Evolutionary conservation across 1,284 basidiomycete species (phyloP), one percentile per base, ranked within the genome.

Genomic region (Coniferiporia sulphurascens): DNA sequence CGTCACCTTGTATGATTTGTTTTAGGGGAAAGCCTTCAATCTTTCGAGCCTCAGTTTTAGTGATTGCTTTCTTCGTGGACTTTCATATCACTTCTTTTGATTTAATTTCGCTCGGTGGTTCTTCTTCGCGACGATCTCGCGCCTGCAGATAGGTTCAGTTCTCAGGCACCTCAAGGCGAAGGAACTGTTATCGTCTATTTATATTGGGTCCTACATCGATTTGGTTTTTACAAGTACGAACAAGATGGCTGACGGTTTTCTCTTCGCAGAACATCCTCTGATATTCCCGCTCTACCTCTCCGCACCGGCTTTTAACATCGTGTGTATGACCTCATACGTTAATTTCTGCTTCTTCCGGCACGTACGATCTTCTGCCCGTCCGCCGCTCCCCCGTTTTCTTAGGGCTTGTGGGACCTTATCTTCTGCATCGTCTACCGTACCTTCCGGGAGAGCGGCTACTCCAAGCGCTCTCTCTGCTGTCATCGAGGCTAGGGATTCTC

Each of bases 271-370:
- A 71, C 88, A 90, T 48, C 92, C 92, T 1, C 75, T 84, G 17
- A 86, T 94, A 61, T 77, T 88, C 54, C 88, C 90, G 6, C 83
- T 95, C 62, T 93, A 93, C 71, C 76, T 91, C 55, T 93, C 91
- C 1, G 78, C 90, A 1, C 78, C 90, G 5, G 89, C 83, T 4
- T 87, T 84, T 73, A 86, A 83, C 67, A 77, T 87, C 59, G 86
- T 83, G 32, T 82, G 82, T 43, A 82, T 94, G 74, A 79, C 83
- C 2, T 93, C 89, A 8, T 94, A 87, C 73, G 81, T 81, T 59
- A 85, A 87, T 72, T 94, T 92, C 70, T 88, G 85, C 71, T 93
- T 94, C 75, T 76, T 95, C 65, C 81, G 85, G 60, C 82, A 92
- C 70, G 77, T 93, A 65, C 86, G 91, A 48, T 76, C 77, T 61